phyloP scores from a whole-genome alignment of 2,329 filamentous ascomycete genomes.

The Fusarium sp. region DNA sequence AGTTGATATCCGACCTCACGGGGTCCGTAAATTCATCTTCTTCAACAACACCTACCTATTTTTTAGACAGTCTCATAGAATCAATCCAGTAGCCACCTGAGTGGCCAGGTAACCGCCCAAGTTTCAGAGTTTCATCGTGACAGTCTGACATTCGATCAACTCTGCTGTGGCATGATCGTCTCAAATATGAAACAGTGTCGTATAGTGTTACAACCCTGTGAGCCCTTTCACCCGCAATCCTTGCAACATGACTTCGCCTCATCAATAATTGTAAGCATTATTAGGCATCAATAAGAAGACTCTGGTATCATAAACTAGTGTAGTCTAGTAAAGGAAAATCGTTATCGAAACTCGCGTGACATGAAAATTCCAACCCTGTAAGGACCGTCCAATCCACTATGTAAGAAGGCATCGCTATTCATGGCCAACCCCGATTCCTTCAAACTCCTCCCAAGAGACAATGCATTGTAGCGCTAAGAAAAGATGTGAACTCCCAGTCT shows the following conservation, averaged over 20 bases:
- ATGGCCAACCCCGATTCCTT: constrained; percentile 6
- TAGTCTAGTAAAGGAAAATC: constrained; percentile 16
- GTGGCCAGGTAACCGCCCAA: constrained; percentile 23
- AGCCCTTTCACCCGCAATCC: constrained; percentile 21
- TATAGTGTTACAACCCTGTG: constrained; percentile 29
- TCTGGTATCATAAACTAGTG: constrained; percentile 42
- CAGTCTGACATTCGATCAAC: constrained; percentile 8
- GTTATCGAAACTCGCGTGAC: constrained; percentile 9
- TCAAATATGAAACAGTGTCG: constrained; percentile 42
- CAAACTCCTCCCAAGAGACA: constrained; percentile 19
- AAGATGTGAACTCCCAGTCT: constrained; percentile 10
- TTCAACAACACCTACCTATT: constrained; percentile 23
- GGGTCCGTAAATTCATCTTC: constrained; percentile 38
- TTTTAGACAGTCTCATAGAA: constrained; percentile 35
- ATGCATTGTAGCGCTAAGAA: constrained; percentile 12
- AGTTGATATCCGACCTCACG: constrained; percentile 45
- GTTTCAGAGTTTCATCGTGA: constrained; percentile 2
- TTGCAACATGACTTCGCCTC: constrained; percentile 34
- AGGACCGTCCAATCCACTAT: constrained; percentile 25
- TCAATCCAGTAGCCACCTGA: constrained; percentile 26
- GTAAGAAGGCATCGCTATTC: constrained; percentile 16
- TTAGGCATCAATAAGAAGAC: constrained; percentile 19
- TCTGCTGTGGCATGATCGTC: constrained; percentile 27
- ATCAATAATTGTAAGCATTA: not conserved
- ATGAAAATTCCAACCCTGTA: constrained; percentile 28